Evolutionary conservation across 2,329 filamentous ascomycete species (phyloP).

Genomic region (Phialophora tarda): DNA sequence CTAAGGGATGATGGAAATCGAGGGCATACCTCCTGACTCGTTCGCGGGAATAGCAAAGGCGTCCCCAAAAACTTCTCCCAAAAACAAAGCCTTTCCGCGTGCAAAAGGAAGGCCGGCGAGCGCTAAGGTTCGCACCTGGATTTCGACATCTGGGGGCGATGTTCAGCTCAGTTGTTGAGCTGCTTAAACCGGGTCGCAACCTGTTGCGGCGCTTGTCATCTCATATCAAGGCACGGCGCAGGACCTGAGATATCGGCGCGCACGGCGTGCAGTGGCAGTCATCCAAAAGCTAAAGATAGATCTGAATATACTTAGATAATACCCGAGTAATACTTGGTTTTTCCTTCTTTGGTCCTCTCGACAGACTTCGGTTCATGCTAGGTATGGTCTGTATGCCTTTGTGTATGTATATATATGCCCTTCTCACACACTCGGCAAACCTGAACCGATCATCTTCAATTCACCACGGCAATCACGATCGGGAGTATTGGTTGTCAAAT

Average conservation of each 20-base stretch:
- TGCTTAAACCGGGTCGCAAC: too few species aligned
- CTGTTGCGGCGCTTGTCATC: too few species aligned
- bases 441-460: background rate
- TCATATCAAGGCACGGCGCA: background rate
- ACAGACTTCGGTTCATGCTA: too few species aligned
- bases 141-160: too few species aligned
- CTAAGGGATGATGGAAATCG: background rate
- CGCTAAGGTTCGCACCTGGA: too few species aligned
- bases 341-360: background rate
- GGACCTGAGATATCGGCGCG: background rate
- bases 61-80: background rate
- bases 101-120: background rate
- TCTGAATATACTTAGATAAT: conserved; percentile 1
- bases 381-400: background rate
- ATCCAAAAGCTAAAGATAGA: background rate
- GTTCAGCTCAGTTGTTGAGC: too few species aligned
- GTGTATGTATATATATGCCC: too few species aligned
- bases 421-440: background rate
- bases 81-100: background rate
- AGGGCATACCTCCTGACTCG: background rate
- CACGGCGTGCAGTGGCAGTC: background rate
- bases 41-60: background rate
- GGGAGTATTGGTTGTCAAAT: too few species aligned
- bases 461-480: background rate
- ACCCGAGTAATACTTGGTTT: background rate